A percentile compares a stretch with the other conserved stretches of the same genome.
These are phyloP conservation scores for Rhododendron kiyosumense DNA, from an alignment of 148 eudicot species.

Conservation along the genomic window DNA sequence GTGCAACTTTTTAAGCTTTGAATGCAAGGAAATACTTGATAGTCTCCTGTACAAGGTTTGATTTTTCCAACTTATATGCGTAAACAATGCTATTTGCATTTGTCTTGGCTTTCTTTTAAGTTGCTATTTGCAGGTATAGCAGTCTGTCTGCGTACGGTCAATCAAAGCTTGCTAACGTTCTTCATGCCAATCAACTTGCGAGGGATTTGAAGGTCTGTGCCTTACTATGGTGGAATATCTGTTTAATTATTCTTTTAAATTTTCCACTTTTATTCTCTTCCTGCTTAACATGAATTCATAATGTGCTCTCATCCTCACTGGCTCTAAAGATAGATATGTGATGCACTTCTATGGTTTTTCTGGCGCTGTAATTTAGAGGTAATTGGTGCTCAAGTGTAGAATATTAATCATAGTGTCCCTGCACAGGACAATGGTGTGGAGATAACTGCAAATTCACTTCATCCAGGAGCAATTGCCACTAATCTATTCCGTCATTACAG, in stretches of 20 bases:
- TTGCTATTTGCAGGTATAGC: conserved; percentile 44
- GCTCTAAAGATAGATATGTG: neutral
- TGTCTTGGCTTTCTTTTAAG: neutral
- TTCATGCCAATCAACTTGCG: conserved; percentile 77
- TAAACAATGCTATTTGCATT: neutral
- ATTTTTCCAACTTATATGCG: neutral
- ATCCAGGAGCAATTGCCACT: conserved; percentile 58
- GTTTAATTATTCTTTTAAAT: neutral
- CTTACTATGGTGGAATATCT: neutral
- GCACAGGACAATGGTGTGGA: conserved; percentile 50
- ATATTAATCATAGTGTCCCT: neutral
- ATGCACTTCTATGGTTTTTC: neutral
- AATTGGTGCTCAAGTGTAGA: neutral
- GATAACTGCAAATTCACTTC: conserved; percentile 65
- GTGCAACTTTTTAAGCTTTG: neutral
- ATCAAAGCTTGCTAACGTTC: conserved; percentile 80
- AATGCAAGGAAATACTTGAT: neutral
- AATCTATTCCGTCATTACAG: conserved; percentile 52
- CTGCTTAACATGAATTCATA: neutral
- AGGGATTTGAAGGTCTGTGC: conserved; percentile 58
- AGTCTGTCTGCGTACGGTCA: conserved; percentile 76
- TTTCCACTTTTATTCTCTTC: neutral
- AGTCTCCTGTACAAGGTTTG: neutral
- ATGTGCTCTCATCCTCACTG: neutral
- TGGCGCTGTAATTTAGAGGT: neutral